Evolutionary conservation across 1,284 basidiomycete genomes (phyloP).

Genomic region (Xanthoconium separans): DNA sequence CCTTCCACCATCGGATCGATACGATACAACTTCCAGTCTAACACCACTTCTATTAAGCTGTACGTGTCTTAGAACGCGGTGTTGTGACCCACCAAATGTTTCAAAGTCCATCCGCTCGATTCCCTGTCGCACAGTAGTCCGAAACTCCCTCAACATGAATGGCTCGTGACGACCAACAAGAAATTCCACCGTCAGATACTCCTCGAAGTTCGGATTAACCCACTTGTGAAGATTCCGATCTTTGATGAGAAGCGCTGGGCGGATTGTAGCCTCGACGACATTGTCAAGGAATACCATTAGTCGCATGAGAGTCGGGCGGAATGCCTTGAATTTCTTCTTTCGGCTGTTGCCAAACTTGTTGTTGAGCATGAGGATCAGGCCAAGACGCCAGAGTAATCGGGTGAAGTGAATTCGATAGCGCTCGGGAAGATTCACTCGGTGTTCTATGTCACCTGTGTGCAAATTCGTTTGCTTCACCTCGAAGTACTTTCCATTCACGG

Average conservation of each 20-base stretch:
- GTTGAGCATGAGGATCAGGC: too few relatives aligned
- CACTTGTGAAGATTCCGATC: neutral
- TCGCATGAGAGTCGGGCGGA: too few relatives aligned
- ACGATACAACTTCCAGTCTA: neutral
- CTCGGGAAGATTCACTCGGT: too few relatives aligned
- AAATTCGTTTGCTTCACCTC: too few relatives aligned
- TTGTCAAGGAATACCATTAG: neutral
- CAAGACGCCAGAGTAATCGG: too few relatives aligned
- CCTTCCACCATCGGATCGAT: neutral
- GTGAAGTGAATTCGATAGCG: too few relatives aligned
- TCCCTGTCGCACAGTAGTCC: neutral
- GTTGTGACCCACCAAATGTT: neutral
- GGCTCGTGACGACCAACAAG: neutral
- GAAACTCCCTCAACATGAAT: neutral
- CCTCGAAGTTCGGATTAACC: neutral
- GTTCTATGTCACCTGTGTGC: too few relatives aligned
- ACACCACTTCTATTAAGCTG: neutral
- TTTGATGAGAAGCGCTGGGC: neutral
- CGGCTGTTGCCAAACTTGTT: too few relatives aligned
- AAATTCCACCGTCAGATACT: neutral
- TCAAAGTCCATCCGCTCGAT: neutral
- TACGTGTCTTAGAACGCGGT: neutral
- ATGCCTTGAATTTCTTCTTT: too few relatives aligned
- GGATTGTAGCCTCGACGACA: neutral
- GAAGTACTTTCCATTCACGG: too few relatives aligned